phyloP scores from a whole-genome alignment of 352 stramenopile genomes.

The Phytopythium litorale region DNA sequence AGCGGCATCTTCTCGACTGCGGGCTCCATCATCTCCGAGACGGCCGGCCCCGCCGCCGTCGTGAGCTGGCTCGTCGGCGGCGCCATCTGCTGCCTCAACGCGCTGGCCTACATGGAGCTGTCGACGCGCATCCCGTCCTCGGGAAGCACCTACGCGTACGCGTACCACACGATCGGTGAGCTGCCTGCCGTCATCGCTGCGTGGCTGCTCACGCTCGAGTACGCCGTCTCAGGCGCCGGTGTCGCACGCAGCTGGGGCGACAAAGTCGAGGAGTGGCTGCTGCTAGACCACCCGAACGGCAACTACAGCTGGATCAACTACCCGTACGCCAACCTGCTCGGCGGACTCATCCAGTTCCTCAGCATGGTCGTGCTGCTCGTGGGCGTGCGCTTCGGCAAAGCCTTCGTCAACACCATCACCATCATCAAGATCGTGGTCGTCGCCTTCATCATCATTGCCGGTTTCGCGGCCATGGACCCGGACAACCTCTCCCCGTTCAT shows the following conservation, averaged over 20 bases:
- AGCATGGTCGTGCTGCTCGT: constrained; percentile 66
- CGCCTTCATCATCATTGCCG: constrained; percentile 85
- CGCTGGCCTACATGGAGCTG: constrained; percentile 86
- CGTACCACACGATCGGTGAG: constrained; percentile 89
- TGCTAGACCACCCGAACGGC: constrained; percentile 31
- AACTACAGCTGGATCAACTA: constrained; percentile 48
- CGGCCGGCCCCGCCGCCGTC: constrained; percentile 65
- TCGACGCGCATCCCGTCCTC: constrained; percentile 75
- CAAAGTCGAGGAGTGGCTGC: constrained; percentile 79
- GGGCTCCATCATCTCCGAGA: constrained; percentile 64
- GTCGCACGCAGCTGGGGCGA: constrained; percentile 90
- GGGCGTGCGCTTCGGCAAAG: constrained; percentile 83
- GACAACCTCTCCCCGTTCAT: constrained; percentile 89
- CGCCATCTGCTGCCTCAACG: constrained; percentile 66
- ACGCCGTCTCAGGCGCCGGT: constrained; percentile 80
- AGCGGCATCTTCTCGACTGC: constrained; percentile 83
- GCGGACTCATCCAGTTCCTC: constrained; percentile 58
- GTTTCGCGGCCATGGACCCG: constrained; percentile 68
- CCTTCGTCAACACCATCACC: constrained; percentile 85
- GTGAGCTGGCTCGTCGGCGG: constrained; percentile 74
- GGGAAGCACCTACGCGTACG: constrained; percentile 89
- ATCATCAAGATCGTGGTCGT: constrained; percentile 76
- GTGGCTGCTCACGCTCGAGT: constrained; percentile 89
- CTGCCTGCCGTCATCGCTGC: constrained; percentile 83
- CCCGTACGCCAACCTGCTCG: constrained; percentile 43